Percentiles rank a stretch among this genome's conserved stretches.
phyloP scores from a whole-genome alignment of 768 basidiomycete species.

The Leccinum sublutescens region DNA sequence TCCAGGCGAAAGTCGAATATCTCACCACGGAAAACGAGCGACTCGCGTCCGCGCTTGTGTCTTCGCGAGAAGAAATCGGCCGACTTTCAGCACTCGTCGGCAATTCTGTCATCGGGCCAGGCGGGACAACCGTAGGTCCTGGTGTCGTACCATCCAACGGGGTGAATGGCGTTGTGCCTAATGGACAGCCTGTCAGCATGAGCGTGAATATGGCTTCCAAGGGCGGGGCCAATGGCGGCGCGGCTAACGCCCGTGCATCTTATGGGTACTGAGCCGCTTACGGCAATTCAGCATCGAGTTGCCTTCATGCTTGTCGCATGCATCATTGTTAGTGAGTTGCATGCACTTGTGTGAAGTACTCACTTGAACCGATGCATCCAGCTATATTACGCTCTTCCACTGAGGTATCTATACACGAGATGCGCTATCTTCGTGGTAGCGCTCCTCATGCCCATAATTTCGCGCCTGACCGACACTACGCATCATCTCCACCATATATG shows the following conservation, averaged over 20 bases:
- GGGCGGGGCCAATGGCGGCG: conserved; percentile 32
- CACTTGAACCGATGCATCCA: conserved; percentile 4
- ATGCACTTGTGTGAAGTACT: background rate
- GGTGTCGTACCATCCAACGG: conserved; percentile 29
- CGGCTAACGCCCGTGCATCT: conserved; percentile 33
- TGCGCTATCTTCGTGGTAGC: conserved; percentile 18
- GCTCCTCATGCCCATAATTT: conserved; percentile 18
- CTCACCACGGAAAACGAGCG: conserved; percentile 94
- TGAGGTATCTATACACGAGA: conserved; percentile 22
- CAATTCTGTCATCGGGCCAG: conserved; percentile 52
- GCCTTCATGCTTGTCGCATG: conserved; percentile 5
- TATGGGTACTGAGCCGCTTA: conserved; percentile 38
- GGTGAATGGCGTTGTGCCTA: conserved; percentile 26
- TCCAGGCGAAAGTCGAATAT: conserved; percentile 93
- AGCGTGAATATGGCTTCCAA: conserved; percentile 42
- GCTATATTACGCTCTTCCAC: conserved; percentile 14
- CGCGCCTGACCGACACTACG: conserved; percentile 9
- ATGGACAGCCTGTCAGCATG: conserved; percentile 42
- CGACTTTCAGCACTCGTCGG: conserved; percentile 75
- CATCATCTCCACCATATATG: conserved; percentile 11
- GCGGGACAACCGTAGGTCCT: conserved; percentile 30
- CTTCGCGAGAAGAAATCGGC: conserved; percentile 89
- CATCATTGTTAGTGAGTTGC: conserved; percentile 17
- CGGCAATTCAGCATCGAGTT: conserved; percentile 4
- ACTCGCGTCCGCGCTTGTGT: conserved; percentile 80